These are phyloP conservation scores for Sugiyamaella paludigena DNA, from an alignment of 1,139 yeast species.

Conservation along the genomic window DNA sequence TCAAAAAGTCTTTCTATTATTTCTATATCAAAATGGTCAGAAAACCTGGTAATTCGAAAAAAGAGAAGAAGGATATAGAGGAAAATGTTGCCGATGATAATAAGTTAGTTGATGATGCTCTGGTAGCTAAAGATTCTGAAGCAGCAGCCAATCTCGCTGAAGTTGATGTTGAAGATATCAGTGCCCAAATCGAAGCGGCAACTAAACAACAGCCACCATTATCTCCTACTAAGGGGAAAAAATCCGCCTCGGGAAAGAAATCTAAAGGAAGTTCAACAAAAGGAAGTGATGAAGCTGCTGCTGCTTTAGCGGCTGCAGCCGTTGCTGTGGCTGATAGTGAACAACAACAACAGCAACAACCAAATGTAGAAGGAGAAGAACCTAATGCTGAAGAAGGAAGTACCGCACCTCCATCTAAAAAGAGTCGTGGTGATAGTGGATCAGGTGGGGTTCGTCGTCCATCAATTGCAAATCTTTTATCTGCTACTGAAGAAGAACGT, in stretches of 20 bases:
- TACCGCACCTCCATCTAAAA: background rate
- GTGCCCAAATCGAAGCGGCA: background rate
- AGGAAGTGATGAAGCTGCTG: constrained; percentile 1
- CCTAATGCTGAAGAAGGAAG: background rate
- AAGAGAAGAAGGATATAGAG: background rate
- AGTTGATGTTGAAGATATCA: background rate
- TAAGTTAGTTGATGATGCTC: constrained; percentile 9
- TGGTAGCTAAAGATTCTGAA: constrained; percentile 9
- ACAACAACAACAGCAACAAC: constrained; percentile 1
- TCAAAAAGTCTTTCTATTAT: too few relatives aligned
- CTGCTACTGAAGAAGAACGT: constrained; percentile 19
- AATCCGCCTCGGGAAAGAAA: background rate
- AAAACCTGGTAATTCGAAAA: background rate
- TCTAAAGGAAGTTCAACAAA: background rate
- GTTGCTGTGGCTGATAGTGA: constrained; percentile 4
- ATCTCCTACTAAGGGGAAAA: constrained; percentile 1
- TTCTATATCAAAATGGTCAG: too few relatives aligned
- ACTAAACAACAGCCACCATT: background rate
- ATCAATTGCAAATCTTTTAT: constrained; percentile 22
- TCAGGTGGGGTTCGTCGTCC: constrained; percentile 16
- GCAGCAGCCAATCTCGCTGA: background rate
- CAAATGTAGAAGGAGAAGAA: background rate
- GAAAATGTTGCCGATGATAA: constrained; percentile 1
- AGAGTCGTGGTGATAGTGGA: background rate
- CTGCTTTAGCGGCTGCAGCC: background rate